These are phyloP conservation scores for Diddensiella caesifluorescens DNA, from an alignment of 805 yeast species.

Conservation along the genomic window DNA sequence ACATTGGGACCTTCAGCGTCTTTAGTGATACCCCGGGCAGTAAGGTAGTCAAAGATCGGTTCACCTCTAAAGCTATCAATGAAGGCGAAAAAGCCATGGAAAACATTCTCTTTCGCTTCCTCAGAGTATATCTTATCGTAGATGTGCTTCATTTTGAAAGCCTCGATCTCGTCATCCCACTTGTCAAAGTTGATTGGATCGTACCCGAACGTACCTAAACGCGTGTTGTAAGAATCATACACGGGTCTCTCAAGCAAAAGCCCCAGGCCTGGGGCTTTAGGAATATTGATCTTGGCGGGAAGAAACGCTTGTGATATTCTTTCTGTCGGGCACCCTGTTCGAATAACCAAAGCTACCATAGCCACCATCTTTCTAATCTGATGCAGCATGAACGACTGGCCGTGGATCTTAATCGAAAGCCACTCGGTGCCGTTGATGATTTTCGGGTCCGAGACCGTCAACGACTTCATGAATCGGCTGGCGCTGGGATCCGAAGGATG, in stretches of 20 bases:
- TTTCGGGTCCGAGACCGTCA: conserved; percentile 81
- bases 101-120: conserved; percentile 81
- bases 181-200: conserved; percentile 63
- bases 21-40: conserved; percentile 30
- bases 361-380: conserved; percentile 98
- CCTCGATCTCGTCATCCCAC: conserved; percentile 68
- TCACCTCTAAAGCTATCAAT: conserved; percentile 76
- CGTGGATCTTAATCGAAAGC: conserved; percentile 93
- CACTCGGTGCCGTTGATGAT: conserved; percentile 92
- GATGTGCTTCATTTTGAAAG: conserved; percentile 79
- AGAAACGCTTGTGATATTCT: conserved; percentile 77
- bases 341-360: conserved; percentile 78
- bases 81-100: conserved; percentile 85
- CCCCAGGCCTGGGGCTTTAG: conserved; percentile 97
- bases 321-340: conserved; percentile 77
- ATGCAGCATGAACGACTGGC: conserved; percentile 97
- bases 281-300: conserved; percentile 73
- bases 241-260: conserved; percentile 86
- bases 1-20: conserved; percentile 12
- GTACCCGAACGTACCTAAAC: conserved; percentile 70
- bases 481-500: conserved; percentile 80
- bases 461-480: conserved; percentile 69
- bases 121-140: conserved; percentile 90
- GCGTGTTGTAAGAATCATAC: conserved; percentile 74
- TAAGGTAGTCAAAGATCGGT: conserved; percentile 52